Evolutionary conservation across 371 early-diverging fungal species (phyloP), one percentile per base, ranked within the genome.

Genomic region (Saksenaea vasiformis): DNA sequence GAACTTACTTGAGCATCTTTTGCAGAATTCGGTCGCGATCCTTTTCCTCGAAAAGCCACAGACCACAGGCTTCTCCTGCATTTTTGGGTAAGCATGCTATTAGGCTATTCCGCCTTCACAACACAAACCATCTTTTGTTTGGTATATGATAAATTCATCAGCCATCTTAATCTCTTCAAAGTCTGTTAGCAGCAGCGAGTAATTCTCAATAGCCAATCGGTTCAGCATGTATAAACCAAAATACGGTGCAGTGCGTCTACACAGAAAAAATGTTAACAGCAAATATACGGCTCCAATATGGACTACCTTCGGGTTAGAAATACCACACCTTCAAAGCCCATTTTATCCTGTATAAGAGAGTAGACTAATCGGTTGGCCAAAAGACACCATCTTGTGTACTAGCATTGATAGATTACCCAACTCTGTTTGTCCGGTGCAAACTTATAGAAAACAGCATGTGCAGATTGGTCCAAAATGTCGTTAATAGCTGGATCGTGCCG

Each of bases 391-490:
- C 58, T 38, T 36, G 37, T 11, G 22, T 8, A n/a, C n/a, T 54
- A 22, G 26, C 19, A 17, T 36, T 47, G 60, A 47, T 47, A 47
- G 51, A 73, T 59, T 83, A 91, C 93, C 93, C 93, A 93, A 17
- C 85, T 71, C 61, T 82, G 70, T 34, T 79, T 79, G 27, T 73
- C 78, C 26, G 71, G 73, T 68, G 86, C 87, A 73, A 91, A 92
- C 58, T 89, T 85, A 70, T 93, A 93, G n/a, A 92, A 87, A 24
- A 90, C 91, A 31, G 90, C 90, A 72, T 92, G 87, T 37, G 87
- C 82, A 11, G 91, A 86, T 35, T 82, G 84, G 71, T 92, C 91
- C 56, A 90, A 64, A 54, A 93, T 90, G 58, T 82, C 84, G 34
- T 77, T 67, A 43, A 90, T 90, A 38, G 74, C 70, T 7, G 86